Evolutionary conservation across 768 basidiomycete species (phyloP), one percentile per base, ranked within the genome.

Genomic region (Agrocybe praecox): DNA sequence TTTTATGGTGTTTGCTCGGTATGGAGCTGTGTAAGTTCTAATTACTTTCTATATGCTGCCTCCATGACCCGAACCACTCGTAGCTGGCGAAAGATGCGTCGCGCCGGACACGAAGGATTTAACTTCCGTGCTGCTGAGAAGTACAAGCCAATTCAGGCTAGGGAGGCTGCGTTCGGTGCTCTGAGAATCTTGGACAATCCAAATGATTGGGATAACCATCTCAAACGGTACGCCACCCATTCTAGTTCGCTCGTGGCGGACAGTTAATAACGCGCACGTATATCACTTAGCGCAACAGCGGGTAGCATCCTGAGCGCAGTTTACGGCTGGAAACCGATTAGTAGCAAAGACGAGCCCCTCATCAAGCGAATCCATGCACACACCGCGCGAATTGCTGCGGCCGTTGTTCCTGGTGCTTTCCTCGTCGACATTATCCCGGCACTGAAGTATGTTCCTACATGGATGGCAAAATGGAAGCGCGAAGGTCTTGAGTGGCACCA

Each of bases 1-100:
- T 9, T 46, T 46, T 43, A 46, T 53, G n/a, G 44, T 26, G 18
- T 53, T 53, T 18, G 24, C 52, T 53, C n/a, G 8, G 2, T 53
- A 53, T 46, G 52, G 52, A 4, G 5, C 6, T 14, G 18, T 29
- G 52, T 53, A 10, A 14, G 52, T 29, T 29, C 26, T 29, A 5
- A 5, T 29, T 29, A 29, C 9, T 29, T 29, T 29, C 9, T 29
- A 29, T n/a, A n/a, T n/a, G n/a, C 26, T 29, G 9, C 26, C 4
- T 9, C 9, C 26, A 29, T 29, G 5, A 18, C 8, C 7, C 11
- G 21, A 8, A 45, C 22, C 8, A 10, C 10, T 46, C 22, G 17
- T 12, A 19, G 26, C n/a, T 53, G 44, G 52, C n/a, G 45, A 26
- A 40, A 42, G n/a, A 36, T 43, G 22, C 34, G 51, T 8, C 19